phyloP scores from a whole-genome alignment of 176 grass and related monocot genomes.

The Hsuehochloa calcarea region DNA sequence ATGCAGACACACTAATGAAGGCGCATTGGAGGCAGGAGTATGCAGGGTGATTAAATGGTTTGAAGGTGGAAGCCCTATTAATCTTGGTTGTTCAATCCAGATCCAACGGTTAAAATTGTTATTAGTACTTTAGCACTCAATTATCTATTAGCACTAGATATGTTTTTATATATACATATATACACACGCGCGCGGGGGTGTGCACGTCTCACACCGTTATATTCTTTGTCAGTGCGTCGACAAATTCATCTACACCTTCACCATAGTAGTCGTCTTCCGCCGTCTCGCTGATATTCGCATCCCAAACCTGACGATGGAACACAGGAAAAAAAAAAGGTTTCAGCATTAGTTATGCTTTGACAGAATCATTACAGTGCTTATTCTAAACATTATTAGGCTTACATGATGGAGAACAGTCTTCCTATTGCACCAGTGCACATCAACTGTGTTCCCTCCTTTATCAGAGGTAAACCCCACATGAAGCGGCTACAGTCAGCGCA shows the following conservation, averaged over 20 bases:
- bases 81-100: no score
- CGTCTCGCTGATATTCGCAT: constrained; percentile 36
- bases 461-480: constrained; percentile 68
- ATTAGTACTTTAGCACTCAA: no score
- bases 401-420: constrained; percentile 71
- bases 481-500: constrained; percentile 42
- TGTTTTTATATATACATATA: no score
- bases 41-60: no score
- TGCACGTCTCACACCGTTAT: constrained; percentile 36
- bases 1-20: no score
- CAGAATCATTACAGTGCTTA: background rate
- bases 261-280: constrained; percentile 32
- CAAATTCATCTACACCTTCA: background rate
- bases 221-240: constrained; percentile 27
- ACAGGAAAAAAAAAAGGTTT: background rate
- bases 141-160: no score
- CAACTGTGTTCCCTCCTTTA: constrained; percentile 61
- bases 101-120: no score
- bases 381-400: background rate
- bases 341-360: background rate
- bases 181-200: no score
- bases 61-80: no score
- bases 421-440: constrained; percentile 61
- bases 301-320: constrained; percentile 41
- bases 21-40: no score